Evolutionary conservation across 1,139 yeast species (phyloP).

Genomic region (Geotrichum restrictum): DNA sequence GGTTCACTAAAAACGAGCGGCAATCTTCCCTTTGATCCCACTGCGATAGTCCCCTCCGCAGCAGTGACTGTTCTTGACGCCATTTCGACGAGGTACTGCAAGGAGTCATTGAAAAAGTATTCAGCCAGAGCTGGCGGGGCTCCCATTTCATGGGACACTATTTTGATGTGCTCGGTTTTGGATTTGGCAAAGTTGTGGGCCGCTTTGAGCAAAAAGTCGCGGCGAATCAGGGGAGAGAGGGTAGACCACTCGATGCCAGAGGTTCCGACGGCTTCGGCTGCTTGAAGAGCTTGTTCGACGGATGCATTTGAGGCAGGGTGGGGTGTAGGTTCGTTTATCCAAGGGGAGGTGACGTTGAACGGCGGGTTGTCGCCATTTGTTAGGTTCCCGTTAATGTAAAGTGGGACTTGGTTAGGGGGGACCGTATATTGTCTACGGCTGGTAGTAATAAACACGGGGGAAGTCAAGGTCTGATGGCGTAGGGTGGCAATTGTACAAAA

Average conservation of each 20-base stretch:
- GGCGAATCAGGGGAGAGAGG: slow-evolving; percentile 3
- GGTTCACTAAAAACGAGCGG: slow-evolving; percentile 41
- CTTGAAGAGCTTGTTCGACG: slow-evolving; percentile 8
- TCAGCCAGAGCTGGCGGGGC: slow-evolving; percentile 12
- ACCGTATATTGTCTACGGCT: too few relatives aligned
- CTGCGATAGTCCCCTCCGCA: slow-evolving; percentile 10
- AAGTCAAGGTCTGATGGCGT: too few relatives aligned
- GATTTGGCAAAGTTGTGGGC: slow-evolving; percentile 6
- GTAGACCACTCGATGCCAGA: slow-evolving; percentile 10
- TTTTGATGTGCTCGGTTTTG: slow-evolving; percentile 5
- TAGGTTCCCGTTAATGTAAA: slow-evolving; percentile 7
- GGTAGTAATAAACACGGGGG: too few relatives aligned
- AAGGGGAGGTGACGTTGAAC: slow-evolving; percentile 14
- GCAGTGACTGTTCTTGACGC: slow-evolving; percentile 4
- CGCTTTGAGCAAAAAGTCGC: slow-evolving; percentile 11
- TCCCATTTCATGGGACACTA: slow-evolving; percentile 17
- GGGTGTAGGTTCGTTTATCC: slow-evolving; percentile 1
- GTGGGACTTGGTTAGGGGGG: slow-evolving; percentile 5
- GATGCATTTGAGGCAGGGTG: slow-evolving; percentile 9
- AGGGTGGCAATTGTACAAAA: too few relatives aligned
- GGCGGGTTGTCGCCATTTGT: background rate
- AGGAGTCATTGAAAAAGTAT: slow-evolving; percentile 12
- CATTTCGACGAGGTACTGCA: slow-evolving; percentile 9
- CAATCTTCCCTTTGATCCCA: slow-evolving; percentile 5
- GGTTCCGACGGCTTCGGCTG: slow-evolving; percentile 13